These are phyloP conservation scores for Epichloe aotearoae DNA, from an alignment of 2,329 filamentous ascomycete genomes.

Conservation along the genomic window DNA sequence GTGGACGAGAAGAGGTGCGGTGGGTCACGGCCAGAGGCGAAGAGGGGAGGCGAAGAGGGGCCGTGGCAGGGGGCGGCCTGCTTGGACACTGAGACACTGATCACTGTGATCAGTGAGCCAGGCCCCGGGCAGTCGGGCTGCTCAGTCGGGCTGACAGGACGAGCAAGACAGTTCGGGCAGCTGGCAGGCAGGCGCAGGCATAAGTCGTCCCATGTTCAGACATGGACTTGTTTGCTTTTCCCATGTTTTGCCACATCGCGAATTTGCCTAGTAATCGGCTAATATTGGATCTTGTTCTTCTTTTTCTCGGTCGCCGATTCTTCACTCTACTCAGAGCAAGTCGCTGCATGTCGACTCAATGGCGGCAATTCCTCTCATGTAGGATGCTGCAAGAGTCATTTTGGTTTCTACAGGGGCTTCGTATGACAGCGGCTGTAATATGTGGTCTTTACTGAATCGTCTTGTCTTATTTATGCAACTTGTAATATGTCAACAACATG, in stretches of 20 bases:
- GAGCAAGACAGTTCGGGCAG: too few species aligned
- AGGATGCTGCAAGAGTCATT: neutral
- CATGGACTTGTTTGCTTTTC: constrained; percentile 4
- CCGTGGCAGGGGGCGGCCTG: too few species aligned
- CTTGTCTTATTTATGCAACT: neutral
- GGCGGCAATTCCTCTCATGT: neutral
- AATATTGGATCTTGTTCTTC: neutral
- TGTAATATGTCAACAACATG: too few species aligned
- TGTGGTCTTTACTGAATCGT: neutral
- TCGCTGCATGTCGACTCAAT: neutral
- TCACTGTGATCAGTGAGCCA: too few species aligned
- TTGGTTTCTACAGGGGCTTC: neutral
- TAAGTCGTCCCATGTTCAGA: neutral
- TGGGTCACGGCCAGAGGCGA: too few species aligned
- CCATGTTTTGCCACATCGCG: constrained; percentile 4
- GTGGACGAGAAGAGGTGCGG: too few species aligned
- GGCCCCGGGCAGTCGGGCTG: too few species aligned
- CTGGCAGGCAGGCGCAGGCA: neutral
- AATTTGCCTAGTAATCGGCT: neutral
- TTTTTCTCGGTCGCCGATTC: neutral
- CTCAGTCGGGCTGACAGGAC: too few species aligned
- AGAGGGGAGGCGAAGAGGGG: too few species aligned
- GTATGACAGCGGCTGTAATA: neutral
- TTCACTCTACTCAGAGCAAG: neutral
- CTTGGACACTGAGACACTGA: too few species aligned